Evolutionary conservation across 2,329 filamentous ascomycete species (phyloP).

Genomic region (Aspergillus tamarii): DNA sequence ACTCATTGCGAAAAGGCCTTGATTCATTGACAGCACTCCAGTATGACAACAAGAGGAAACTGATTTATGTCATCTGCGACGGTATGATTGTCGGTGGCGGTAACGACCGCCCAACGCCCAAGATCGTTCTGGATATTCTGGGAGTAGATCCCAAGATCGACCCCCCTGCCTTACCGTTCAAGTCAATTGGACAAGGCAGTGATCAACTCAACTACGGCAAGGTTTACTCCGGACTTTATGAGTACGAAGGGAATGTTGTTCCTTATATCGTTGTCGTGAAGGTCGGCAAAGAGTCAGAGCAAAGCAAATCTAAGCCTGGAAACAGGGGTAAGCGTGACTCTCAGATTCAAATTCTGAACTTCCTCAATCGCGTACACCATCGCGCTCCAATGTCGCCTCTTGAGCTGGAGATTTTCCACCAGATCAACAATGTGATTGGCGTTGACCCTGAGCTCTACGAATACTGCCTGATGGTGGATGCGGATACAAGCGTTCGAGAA

Average conservation of each 20-base stretch:
- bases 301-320: slow-evolving; percentile 85
- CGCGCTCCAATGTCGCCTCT: slow-evolving; percentile 92
- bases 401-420: slow-evolving; percentile 97
- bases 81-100: slow-evolving; percentile 95
- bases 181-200: slow-evolving; percentile 83
- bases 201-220: slow-evolving; percentile 98
- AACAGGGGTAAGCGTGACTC: slow-evolving; percentile 99
- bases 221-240: slow-evolving; percentile 96
- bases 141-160: slow-evolving; percentile 97
- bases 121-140: slow-evolving; percentile 96
- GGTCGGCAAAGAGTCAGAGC: slow-evolving; percentile 95
- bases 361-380: slow-evolving; percentile 97
- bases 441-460: slow-evolving; percentile 97
- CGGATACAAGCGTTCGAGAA: slow-evolving; percentile 90
- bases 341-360: slow-evolving; percentile 93
- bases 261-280: slow-evolving; percentile 96
- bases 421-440: slow-evolving; percentile 98
- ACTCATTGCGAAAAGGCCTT: slow-evolving; percentile 86
- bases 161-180: slow-evolving; percentile 90
- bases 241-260: slow-evolving; percentile 96
- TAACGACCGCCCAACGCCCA: slow-evolving; percentile 94
- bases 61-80: slow-evolving; percentile 95
- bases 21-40: slow-evolving; percentile 93
- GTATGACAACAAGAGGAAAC: slow-evolving; percentile 97
- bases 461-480: slow-evolving; percentile 96